Conservation (phyloP, 108 stramenopile genomes). For the Fistulifera solaris region DNA sequence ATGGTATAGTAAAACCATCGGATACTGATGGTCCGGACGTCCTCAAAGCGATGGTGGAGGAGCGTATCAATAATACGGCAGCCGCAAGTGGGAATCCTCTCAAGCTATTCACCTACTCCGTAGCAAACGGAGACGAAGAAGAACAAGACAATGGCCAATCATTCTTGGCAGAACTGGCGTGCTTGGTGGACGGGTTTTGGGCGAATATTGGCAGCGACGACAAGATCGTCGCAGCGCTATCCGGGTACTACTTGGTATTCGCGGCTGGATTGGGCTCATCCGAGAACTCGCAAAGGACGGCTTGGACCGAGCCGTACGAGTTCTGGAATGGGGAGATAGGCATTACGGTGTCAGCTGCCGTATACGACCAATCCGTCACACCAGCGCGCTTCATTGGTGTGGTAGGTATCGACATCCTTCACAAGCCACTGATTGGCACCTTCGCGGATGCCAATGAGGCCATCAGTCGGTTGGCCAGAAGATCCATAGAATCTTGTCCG, state of each 20-base stretch:
- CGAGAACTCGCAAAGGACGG: constrained; percentile 26
- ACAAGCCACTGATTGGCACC: constrained; percentile 9
- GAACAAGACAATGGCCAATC: constrained; percentile 16
- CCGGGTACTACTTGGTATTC: constrained; percentile 41
- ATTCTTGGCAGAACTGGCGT: constrained; percentile 30
- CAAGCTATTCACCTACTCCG: constrained; percentile 31
- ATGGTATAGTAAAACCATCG: constrained; percentile 17
- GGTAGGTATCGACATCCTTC: constrained; percentile 29
- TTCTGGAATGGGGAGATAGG: constrained; percentile 24
- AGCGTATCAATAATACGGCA: neutral
- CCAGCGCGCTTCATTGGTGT: constrained; percentile 42
- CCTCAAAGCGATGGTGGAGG: constrained; percentile 6
- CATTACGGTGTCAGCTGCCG: constrained; percentile 46
- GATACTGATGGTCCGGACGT: constrained; percentile 1
- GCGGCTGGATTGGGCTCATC: constrained; percentile 39
- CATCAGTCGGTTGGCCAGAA: too few species aligned
- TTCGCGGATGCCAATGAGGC: neutral
- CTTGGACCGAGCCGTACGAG: constrained; percentile 52
- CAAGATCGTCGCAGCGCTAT: constrained; percentile 28
- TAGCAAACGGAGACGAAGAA: too few species aligned
- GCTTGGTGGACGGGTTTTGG: constrained; percentile 39
- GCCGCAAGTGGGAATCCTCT: neutral
- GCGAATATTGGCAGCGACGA: constrained; percentile 15
- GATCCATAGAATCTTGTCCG: too few species aligned
- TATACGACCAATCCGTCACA: constrained; percentile 31